Evolutionary conservation across 2,329 filamentous ascomycete genomes (phyloP).

Genomic region (Corniculantispora saksenae): DNA sequence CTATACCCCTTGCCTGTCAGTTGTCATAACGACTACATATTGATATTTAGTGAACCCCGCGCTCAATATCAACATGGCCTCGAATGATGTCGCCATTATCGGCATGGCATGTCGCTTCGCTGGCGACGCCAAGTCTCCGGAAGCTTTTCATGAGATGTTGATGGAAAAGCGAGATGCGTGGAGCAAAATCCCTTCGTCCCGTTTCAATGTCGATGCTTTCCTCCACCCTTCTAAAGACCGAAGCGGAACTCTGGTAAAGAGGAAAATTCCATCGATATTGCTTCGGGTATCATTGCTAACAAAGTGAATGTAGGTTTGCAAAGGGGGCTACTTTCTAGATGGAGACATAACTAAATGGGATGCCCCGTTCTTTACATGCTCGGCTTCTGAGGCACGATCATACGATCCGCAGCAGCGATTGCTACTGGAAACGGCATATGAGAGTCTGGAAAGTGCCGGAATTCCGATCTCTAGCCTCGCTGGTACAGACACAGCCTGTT

Average conservation of each 20-base stretch:
- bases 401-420: not conserved
- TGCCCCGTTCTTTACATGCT: not conserved
- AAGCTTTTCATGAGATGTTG: not conserved
- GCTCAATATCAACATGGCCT: no score
- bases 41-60: no score
- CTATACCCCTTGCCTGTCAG: no score
- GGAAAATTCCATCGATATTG: not conserved
- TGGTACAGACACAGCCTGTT: not conserved
- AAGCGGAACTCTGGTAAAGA: not conserved
- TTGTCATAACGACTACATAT: no score
- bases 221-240: not conserved
- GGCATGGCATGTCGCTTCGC: not conserved
- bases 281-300: not conserved
- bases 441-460: not conserved
- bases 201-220: not conserved
- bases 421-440: not conserved
- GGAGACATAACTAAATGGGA: not conserved
- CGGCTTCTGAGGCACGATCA: not conserved
- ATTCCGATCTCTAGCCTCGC: not conserved
- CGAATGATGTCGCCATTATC: not conserved
- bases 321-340: not conserved
- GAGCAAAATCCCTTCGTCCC: not conserved
- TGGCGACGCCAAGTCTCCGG: not conserved
- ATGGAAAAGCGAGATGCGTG: not conserved
- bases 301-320: not conserved